A percentile compares a stretch with the other conserved stretches of the same genome.
Conservation (phyloP, 306 rosid genomes). For the Acacia crassicarpa region DNA sequence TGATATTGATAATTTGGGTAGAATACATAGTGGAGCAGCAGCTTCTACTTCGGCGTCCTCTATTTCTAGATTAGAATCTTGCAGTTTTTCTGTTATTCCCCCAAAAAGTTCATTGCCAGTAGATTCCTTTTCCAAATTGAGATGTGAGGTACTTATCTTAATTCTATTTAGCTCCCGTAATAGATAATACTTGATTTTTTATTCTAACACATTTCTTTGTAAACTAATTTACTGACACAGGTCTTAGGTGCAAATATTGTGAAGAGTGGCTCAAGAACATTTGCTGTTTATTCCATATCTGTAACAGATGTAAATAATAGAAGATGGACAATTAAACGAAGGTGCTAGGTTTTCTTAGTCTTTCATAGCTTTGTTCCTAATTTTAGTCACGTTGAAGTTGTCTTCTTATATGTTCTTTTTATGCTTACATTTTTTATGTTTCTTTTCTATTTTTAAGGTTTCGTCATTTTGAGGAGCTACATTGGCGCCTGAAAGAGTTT, state of each 20-base stretch:
- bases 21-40: slow-evolving; percentile 79
- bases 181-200: slow-evolving; percentile 11
- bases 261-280: slow-evolving; percentile 87
- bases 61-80: slow-evolving; percentile 44
- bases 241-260: slow-evolving; percentile 91
- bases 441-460: slow-evolving; percentile 53
- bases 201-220: slow-evolving; percentile 27
- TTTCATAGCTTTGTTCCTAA: slow-evolving; percentile 23
- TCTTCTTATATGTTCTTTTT: slow-evolving; percentile 8
- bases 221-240: slow-evolving; percentile 54
- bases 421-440: background rate
- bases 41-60: slow-evolving; percentile 74
- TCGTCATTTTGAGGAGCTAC: slow-evolving; percentile 99
- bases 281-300: slow-evolving; percentile 92
- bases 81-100: slow-evolving; percentile 35
- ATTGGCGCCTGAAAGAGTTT: slow-evolving; percentile 83
- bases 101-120: slow-evolving; percentile 56
- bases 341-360: slow-evolving; percentile 50
- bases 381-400: background rate
- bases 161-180: slow-evolving; percentile 25
- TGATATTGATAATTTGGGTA: slow-evolving; percentile 62
- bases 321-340: slow-evolving; percentile 96
- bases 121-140: slow-evolving; percentile 81
- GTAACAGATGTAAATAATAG: slow-evolving; percentile 81
- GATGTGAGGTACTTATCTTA: slow-evolving; percentile 80